A percentile compares a stretch with the other conserved stretches of the same genome.
Conservation (phyloP, 73 alveolate genomes). For the Blepharisma japonicum region DNA sequence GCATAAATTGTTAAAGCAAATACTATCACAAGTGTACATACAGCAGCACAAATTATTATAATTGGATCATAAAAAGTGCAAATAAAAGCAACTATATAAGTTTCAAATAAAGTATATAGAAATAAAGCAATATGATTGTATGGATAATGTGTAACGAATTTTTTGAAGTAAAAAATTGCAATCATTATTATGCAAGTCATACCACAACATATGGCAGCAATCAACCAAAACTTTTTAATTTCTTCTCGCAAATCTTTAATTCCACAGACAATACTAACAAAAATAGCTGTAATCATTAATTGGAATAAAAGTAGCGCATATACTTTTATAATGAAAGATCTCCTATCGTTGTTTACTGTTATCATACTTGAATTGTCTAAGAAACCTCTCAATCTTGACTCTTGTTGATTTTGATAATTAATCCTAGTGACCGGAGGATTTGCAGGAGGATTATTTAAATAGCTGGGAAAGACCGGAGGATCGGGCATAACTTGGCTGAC, state of each 20-base stretch:
- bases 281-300: neutral
- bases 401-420: no score
- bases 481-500: no score
- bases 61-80: conserved; percentile 31
- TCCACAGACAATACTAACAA: conserved; percentile 8
- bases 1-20: conserved; percentile 54
- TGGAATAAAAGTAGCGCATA: neutral
- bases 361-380: no score
- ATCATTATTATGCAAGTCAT: neutral
- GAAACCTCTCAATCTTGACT: no score
- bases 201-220: neutral
- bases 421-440: no score
- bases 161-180: conserved; percentile 22
- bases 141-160: neutral
- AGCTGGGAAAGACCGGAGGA: no score
- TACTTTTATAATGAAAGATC: conserved; percentile 24
- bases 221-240: neutral
- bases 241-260: neutral
- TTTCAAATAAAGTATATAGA: neutral
- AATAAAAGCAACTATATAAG: conserved; percentile 29
- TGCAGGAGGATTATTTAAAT: no score
- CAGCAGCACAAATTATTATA: conserved; percentile 53
- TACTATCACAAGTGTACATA: conserved; percentile 40
- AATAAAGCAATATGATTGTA: conserved; percentile 17
- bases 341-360: neutral